Percentiles rank a stretch among this genome's conserved stretches.
phyloP scores from a whole-genome alignment of 805 yeast species.

The Kurtzmaniella fragi region DNA sequence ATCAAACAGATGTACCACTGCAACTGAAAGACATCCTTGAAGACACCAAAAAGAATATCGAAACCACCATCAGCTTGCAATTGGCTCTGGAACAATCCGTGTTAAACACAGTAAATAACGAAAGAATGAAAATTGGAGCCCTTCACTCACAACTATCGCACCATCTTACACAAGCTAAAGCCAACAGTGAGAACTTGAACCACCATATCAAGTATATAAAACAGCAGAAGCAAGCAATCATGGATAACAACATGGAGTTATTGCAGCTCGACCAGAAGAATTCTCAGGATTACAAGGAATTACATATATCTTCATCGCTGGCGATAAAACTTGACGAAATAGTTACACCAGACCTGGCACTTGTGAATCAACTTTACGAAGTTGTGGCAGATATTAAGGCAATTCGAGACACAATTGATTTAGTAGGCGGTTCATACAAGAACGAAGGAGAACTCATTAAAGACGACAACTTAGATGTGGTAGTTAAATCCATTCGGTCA shows the following conservation, averaged over 20 bases:
- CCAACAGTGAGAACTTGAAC: slow-evolving; percentile 27
- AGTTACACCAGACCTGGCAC: slow-evolving; percentile 33
- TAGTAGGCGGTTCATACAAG: slow-evolving; percentile 48
- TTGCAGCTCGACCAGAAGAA: slow-evolving; percentile 20
- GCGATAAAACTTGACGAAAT: slow-evolving; percentile 27
- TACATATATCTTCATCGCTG: slow-evolving; percentile 6
- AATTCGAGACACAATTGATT: slow-evolving; percentile 58
- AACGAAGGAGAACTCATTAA: slow-evolving; percentile 28
- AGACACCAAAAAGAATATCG: too few relatives aligned
- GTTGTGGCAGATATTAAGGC: slow-evolving; percentile 65
- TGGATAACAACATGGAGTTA: slow-evolving; percentile 21
- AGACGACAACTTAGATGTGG: slow-evolving; percentile 26
- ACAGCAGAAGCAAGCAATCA: slow-evolving; percentile 18
- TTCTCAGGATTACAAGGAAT: slow-evolving; percentile 11
- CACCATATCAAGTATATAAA: slow-evolving; percentile 24
- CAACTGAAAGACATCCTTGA: too few relatives aligned
- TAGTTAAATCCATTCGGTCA: slow-evolving; percentile 31
- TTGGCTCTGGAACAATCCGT: too few relatives aligned
- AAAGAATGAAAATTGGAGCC: slow-evolving; percentile 17
- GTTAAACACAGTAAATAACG: too few relatives aligned
- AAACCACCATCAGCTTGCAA: too few relatives aligned
- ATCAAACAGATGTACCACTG: too few relatives aligned
- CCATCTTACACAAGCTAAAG: slow-evolving; percentile 32
- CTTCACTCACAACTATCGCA: slow-evolving; percentile 27
- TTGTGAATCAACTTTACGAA: slow-evolving; percentile 57